Evolutionary conservation across 129 eudicot species (phyloP).

Genomic region (Escallonia rubra): DNA sequence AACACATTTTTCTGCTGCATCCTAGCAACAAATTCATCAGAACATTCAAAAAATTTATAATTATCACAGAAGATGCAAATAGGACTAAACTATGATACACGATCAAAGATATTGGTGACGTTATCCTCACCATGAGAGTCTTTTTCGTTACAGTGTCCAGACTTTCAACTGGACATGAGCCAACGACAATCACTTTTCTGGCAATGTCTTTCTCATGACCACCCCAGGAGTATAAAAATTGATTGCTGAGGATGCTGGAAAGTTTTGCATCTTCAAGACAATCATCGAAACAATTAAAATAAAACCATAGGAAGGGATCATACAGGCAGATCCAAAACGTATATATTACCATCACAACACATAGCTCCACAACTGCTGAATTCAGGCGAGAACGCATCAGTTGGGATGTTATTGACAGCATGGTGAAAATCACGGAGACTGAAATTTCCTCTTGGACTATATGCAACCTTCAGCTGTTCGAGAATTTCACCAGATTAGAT

Average conservation of each 20-base stretch:
- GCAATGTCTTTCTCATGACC: slow-evolving; percentile 54
- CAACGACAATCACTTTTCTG: slow-evolving; percentile 62
- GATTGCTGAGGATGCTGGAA: slow-evolving; percentile 55
- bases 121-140: slow-evolving; percentile 52
- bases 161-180: slow-evolving; percentile 45
- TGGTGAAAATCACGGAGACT: slow-evolving; percentile 90
- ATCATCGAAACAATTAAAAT: neutral
- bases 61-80: neutral
- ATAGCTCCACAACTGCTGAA: slow-evolving; percentile 37
- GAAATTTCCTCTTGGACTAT: slow-evolving; percentile 74
- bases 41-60: neutral
- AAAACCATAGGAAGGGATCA: neutral
- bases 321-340: neutral
- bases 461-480: slow-evolving; percentile 79
- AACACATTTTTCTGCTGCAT: slow-evolving; percentile 77
- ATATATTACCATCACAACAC: slow-evolving; percentile 40
- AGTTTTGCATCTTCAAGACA: slow-evolving; percentile 49
- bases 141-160: slow-evolving; percentile 51
- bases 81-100: slow-evolving; percentile 1
- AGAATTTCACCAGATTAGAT: slow-evolving; percentile 6
- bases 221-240: slow-evolving; percentile 65
- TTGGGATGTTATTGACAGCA: slow-evolving; percentile 79
- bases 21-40: slow-evolving; percentile 20
- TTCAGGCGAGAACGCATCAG: slow-evolving; percentile 60
- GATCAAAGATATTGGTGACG: slow-evolving; percentile 4